phyloP scores from a whole-genome alignment of 305 asterid genomes.

The Andrographis paniculata region DNA sequence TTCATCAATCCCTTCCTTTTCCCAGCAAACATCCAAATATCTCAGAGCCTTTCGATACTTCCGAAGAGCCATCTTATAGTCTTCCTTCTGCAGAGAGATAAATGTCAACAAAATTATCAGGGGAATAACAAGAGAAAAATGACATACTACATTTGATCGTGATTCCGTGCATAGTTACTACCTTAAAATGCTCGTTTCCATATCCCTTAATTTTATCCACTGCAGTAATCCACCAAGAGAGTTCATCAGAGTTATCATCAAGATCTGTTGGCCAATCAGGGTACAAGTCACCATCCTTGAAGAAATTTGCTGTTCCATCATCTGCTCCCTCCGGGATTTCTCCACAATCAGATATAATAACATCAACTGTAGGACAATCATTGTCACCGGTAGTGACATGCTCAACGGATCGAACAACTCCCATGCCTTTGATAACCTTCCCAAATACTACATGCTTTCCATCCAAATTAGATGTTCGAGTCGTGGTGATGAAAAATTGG shows the following conservation, averaged over 20 bases:
- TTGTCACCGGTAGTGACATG: constrained; percentile 62
- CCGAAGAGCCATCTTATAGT: constrained; percentile 89
- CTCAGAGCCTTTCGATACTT: constrained; percentile 93
- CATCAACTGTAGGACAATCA: constrained; percentile 60
- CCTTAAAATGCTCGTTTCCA: constrained; percentile 92
- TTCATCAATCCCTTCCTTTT: constrained; percentile 90
- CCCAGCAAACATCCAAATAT: constrained; percentile 91
- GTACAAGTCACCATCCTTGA: constrained; percentile 74
- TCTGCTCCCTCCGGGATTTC: constrained; percentile 78
- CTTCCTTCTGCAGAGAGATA: constrained; percentile 66
- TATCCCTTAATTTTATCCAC: constrained; percentile 61
- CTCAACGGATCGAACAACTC: constrained; percentile 83
- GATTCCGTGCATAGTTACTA: constrained; percentile 14
- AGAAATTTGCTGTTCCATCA: constrained; percentile 70
- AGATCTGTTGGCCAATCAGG: constrained; percentile 96
- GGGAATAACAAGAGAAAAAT: background rate
- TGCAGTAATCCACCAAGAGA: constrained; percentile 83
- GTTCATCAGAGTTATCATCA: constrained; percentile 52
- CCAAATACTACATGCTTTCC: constrained; percentile 96
- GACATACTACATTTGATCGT: too few relatives aligned
- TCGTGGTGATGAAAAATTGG: constrained; percentile 87
- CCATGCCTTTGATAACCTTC: constrained; percentile 88
- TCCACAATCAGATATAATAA: constrained; percentile 69
- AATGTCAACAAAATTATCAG: background rate
- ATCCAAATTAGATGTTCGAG: constrained; percentile 89